Percentiles rank a stretch among this genome's conserved stretches.
Conservation (phyloP, 2,329 filamentous ascomycete species). For the Penicillium sp. region DNA sequence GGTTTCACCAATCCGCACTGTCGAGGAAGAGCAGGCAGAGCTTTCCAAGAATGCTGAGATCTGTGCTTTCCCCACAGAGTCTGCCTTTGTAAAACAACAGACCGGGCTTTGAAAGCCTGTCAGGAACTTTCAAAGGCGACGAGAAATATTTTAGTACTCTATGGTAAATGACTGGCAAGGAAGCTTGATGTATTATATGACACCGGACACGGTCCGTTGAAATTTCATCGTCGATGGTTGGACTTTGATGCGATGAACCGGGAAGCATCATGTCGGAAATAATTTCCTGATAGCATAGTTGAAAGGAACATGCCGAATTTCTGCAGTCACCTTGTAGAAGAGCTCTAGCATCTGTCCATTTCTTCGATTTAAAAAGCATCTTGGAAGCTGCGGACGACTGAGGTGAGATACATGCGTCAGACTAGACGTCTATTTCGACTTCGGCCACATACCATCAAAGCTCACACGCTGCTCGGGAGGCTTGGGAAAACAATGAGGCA, state of each 20-base stretch:
- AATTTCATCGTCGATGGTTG: not conserved
- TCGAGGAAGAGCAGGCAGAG: not conserved
- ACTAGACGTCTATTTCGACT: too few relatives aligned
- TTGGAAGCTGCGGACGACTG: not conserved
- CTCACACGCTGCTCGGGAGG: too few relatives aligned
- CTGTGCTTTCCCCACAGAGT: not conserved
- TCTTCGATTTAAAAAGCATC: not conserved
- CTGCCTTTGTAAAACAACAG: not conserved
- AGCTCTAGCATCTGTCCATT: not conserved
- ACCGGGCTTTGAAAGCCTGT: not conserved
- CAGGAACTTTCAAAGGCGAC: not conserved
- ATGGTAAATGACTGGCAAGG: not conserved
- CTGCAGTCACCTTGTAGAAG: not conserved
- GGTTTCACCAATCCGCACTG: not conserved
- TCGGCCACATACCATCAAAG: too few relatives aligned
- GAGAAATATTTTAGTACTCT: not conserved
- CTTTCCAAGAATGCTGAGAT: constrained; percentile 1
- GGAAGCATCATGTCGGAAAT: too few relatives aligned
- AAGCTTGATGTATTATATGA: not conserved
- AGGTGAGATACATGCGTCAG: not conserved
- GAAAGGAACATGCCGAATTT: too few relatives aligned
- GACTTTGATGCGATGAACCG: not conserved
- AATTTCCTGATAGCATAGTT: too few relatives aligned
- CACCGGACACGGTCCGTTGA: not conserved
- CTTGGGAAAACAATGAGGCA: too few relatives aligned